Evolutionary conservation across 345 rosid species (phyloP).

Genomic region (Populus tremula): DNA sequence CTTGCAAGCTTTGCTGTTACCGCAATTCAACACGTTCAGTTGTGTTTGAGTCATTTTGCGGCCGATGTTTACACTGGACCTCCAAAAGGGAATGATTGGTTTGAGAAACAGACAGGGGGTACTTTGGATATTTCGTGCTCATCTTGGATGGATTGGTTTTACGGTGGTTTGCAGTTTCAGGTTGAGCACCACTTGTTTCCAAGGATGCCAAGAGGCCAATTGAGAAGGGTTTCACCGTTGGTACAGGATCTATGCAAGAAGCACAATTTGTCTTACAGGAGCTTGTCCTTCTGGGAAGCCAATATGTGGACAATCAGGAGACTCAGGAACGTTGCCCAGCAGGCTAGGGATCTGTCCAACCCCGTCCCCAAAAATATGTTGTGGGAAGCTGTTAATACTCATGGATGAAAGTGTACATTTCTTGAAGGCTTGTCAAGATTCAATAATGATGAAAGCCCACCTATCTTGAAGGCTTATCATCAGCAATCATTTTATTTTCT

Average conservation of each 20-base stretch:
- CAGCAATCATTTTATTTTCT: not conserved
- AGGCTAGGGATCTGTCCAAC: constrained; percentile 63
- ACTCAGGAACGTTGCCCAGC: constrained; percentile 66
- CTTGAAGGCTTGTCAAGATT: not conserved
- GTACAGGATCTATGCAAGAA: constrained; percentile 86
- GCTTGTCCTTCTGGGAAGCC: constrained; percentile 77
- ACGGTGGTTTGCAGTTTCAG: constrained; percentile 92
- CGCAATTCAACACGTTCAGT: constrained; percentile 77
- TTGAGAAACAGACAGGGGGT: constrained; percentile 82
- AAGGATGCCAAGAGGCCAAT: constrained; percentile 74
- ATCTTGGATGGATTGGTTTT: constrained; percentile 87
- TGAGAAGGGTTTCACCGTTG: constrained; percentile 64
- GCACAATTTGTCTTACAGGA: constrained; percentile 80
- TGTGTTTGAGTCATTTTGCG: constrained; percentile 82
- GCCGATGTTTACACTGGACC: constrained; percentile 78
- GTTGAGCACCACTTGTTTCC: constrained; percentile 95
- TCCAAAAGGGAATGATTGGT: constrained; percentile 82
- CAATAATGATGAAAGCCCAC: not conserved
- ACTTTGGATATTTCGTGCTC: constrained; percentile 78
- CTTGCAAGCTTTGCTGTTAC: constrained; percentile 59
- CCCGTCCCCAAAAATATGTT: constrained; percentile 64
- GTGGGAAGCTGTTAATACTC: constrained; percentile 91
- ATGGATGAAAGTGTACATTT: constrained; percentile 44
- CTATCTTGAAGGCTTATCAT: not conserved
- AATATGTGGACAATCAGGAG: constrained; percentile 62